Evolutionary conservation across 805 yeast genomes (phyloP).

Genomic region (Yarrowia sp.): DNA sequence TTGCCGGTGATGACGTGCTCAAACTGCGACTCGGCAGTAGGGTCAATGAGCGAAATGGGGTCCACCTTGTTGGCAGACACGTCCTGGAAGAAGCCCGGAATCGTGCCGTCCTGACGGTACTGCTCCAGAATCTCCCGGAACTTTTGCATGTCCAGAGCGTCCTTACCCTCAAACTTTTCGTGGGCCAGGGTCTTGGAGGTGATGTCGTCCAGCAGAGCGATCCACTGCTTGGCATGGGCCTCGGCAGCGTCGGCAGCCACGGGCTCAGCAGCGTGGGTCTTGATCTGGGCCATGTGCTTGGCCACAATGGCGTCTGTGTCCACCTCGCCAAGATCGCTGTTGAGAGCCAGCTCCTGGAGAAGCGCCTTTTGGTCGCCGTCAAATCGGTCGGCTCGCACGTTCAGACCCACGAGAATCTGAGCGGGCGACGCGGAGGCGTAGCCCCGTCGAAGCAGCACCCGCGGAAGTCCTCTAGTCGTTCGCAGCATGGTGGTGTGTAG

Average conservation of each 20-base stretch:
- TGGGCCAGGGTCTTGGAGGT: constrained; percentile 3
- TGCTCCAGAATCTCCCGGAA: constrained; percentile 17
- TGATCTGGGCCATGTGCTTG: background rate
- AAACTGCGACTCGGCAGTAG: constrained; percentile 15
- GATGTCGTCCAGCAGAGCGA: constrained; percentile 24
- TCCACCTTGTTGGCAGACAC: constrained; percentile 8
- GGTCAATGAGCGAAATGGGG: constrained; percentile 29
- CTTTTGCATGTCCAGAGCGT: constrained; percentile 31
- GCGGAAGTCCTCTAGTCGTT: constrained; percentile 9
- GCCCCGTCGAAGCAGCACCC: background rate
- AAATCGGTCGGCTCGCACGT: constrained; percentile 33
- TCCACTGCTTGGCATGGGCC: constrained; percentile 31
- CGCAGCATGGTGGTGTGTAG: constrained; percentile 24
- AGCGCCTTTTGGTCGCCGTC: constrained; percentile 29
- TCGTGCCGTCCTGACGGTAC: constrained; percentile 22
- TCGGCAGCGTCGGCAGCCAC: constrained; percentile 12
- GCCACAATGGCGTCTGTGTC: constrained; percentile 21
- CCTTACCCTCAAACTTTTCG: constrained; percentile 20
- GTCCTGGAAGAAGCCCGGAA: background rate
- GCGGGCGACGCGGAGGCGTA: constrained; percentile 35
- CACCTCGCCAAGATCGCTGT: constrained; percentile 18
- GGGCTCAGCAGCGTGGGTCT: constrained; percentile 3
- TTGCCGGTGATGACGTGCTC: constrained; percentile 30
- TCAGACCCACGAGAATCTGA: constrained; percentile 33
- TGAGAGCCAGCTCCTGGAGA: constrained; percentile 26